Evolutionary conservation across 148 eudicot genomes (phyloP).

Genomic region (Vaccinium corymbosum): DNA sequence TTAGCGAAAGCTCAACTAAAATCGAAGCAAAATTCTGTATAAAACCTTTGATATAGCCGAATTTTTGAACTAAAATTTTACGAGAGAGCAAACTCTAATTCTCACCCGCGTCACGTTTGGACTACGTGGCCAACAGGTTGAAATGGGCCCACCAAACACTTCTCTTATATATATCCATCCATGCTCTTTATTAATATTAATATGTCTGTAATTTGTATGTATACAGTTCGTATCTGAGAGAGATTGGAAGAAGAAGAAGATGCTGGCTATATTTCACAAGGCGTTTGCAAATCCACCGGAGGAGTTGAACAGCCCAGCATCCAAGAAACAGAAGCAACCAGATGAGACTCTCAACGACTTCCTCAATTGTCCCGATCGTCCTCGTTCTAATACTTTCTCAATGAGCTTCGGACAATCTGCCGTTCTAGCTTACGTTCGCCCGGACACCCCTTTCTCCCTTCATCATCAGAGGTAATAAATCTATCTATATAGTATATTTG

Average conservation of each 20-base stretch:
- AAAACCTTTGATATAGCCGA: no score
- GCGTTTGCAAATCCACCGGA: conserved; percentile 92
- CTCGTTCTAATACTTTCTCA: conserved; percentile 40
- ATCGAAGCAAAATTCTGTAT: no score
- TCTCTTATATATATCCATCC: no score
- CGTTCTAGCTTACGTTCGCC: conserved; percentile 74
- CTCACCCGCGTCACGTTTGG: no score
- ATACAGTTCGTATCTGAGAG: no score
- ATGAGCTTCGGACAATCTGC: conserved; percentile 66
- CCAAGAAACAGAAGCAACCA: conserved; percentile 57
- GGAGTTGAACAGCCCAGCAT: conserved; percentile 85
- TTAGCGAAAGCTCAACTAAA: no score
- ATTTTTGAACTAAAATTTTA: no score
- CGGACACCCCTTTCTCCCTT: conserved; percentile 21
- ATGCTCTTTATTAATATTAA: no score
- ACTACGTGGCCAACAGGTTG: no score
- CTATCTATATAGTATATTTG: background rate
- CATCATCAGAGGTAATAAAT: conserved; percentile 41
- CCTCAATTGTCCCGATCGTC: conserved; percentile 31
- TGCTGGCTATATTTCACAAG: conserved; percentile 90
- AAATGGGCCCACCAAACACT: no score
- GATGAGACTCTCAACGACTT: conserved; percentile 66
- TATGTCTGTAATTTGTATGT: no score
- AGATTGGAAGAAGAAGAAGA: conserved; percentile 18
- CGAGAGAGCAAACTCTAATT: no score